Evolutionary conservation across 2,329 filamentous ascomycete species (phyloP).

Genomic region (Alternaria incomplexa): DNA sequence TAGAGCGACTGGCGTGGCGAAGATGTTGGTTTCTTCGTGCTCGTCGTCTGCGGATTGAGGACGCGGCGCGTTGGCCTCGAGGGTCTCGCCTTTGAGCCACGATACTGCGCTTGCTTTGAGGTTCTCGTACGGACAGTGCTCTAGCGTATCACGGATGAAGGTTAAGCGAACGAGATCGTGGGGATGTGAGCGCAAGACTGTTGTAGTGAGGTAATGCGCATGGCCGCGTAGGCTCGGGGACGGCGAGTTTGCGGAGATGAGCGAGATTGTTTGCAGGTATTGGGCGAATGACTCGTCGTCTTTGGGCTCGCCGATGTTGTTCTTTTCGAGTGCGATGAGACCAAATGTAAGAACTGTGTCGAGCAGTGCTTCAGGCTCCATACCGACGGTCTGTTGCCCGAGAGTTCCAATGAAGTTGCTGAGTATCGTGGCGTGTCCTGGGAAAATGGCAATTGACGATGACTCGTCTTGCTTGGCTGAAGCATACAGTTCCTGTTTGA

Average conservation of each 20-base stretch:
- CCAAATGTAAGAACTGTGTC: constrained; percentile 62
- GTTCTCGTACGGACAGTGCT: constrained; percentile 60
- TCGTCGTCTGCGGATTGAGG: constrained; percentile 14
- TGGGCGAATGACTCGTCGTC: constrained; percentile 60
- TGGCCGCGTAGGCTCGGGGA: constrained; percentile 56
- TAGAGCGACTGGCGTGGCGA: constrained; percentile 56
- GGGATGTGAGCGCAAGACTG: constrained; percentile 60
- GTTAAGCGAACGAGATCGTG: constrained; percentile 59
- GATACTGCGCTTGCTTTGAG: constrained; percentile 64
- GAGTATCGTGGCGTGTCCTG: constrained; percentile 59
- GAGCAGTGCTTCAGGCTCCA: constrained; percentile 58
- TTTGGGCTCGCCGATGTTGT: constrained; percentile 53
- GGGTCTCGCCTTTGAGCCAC: constrained; percentile 66
- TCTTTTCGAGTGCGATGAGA: constrained; percentile 55
- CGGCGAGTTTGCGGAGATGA: constrained; percentile 57
- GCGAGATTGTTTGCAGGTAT: constrained; percentile 58
- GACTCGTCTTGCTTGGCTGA: constrained; percentile 45
- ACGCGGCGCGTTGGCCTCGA: constrained; percentile 52
- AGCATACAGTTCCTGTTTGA: constrained; percentile 57
- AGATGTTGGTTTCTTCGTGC: constrained; percentile 43
- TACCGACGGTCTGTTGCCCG: constrained; percentile 45
- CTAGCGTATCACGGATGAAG: constrained; percentile 62
- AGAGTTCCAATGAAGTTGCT: constrained; percentile 57
- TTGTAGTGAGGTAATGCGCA: constrained; percentile 57
- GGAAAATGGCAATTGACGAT: constrained; percentile 57